Conservation (phyloP, 2,329 filamentous ascomycete species). For the Stylonectria norvegica region DNA sequence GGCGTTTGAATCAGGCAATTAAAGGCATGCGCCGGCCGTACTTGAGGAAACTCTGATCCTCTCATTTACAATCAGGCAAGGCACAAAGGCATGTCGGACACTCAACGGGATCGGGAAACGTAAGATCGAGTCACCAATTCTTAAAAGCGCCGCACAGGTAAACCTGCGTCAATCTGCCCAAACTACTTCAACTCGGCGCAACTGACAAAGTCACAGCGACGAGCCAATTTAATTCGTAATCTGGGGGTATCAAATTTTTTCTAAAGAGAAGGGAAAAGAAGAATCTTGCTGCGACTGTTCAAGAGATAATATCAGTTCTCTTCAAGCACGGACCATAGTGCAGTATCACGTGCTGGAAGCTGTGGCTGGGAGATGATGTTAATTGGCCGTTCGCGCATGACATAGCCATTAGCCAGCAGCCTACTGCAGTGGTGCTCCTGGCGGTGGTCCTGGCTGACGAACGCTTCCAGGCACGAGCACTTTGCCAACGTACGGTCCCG, state of each 20-base stretch:
- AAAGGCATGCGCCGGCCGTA: no score
- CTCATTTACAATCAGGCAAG: neutral
- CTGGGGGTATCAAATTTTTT: slow-evolving; percentile 59
- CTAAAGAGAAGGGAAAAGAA: slow-evolving; percentile 33
- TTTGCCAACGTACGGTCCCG: slow-evolving; percentile 8
- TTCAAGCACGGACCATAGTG: slow-evolving; percentile 25
- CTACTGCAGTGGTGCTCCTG: slow-evolving; percentile 20
- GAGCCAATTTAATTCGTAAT: slow-evolving; percentile 54
- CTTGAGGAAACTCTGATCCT: no score
- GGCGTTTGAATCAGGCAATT: no score
- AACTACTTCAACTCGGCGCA: slow-evolving; percentile 55
- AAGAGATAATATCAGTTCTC: no score
- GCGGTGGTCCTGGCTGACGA: slow-evolving; percentile 21
- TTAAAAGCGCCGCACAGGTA: slow-evolving; percentile 54
- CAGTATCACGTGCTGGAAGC: slow-evolving; percentile 18
- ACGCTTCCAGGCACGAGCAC: slow-evolving; percentile 20
- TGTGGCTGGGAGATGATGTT: slow-evolving; percentile 7
- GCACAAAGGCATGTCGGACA: slow-evolving; percentile 48
- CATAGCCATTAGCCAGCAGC: slow-evolving; percentile 23
- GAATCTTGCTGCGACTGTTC: no score
- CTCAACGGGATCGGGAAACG: slow-evolving; percentile 63
- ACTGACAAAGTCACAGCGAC: slow-evolving; percentile 39
- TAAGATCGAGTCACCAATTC: slow-evolving; percentile 58
- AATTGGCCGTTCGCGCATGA: slow-evolving; percentile 21
- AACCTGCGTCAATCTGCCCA: slow-evolving; percentile 51